A percentile compares a stretch with the other conserved stretches of the same genome.
phyloP scores from a whole-genome alignment of 2,329 filamentous ascomycete genomes.

The Arthrinium puccinioides region DNA sequence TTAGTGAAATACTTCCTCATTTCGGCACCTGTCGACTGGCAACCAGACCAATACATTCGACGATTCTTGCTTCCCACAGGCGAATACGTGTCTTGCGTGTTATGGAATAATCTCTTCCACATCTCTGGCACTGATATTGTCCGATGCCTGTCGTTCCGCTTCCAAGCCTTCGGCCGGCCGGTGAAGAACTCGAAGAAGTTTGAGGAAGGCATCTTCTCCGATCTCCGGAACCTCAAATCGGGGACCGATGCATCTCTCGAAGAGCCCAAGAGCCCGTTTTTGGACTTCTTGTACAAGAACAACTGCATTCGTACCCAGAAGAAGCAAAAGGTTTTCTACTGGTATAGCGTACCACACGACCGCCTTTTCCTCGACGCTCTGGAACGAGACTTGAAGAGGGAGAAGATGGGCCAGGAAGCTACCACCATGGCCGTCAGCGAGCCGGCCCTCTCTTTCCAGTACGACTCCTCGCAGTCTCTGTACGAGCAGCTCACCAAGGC shows the following conservation, averaged over 20 bases:
- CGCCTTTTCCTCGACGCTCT: conserved; percentile 94
- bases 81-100: conserved; percentile 96
- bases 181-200: conserved; percentile 99
- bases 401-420: conserved; percentile 99
- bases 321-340: conserved; percentile 99
- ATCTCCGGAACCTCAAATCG: conserved; percentile 95
- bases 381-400: conserved; percentile 94
- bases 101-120: conserved; percentile 99
- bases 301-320: conserved; percentile 99
- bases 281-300: conserved; percentile 99
- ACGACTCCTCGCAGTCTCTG: conserved; percentile 96
- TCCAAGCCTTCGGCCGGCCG: conserved; percentile 95
- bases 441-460: conserved; percentile 95
- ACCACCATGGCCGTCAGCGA: conserved; percentile 93
- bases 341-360: conserved; percentile 98
- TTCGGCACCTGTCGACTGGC: conserved; percentile 96
- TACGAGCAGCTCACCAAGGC: conserved; percentile 99
- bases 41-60: conserved; percentile 90
- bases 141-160: conserved; percentile 93
- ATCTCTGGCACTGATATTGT: conserved; percentile 99
- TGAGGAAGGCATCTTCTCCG: conserved; percentile 98
- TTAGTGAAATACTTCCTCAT: conserved; percentile 99
- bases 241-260: conserved; percentile 96
- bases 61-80: conserved; percentile 92
- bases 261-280: conserved; percentile 96